Conservation (phyloP, 441 rosid species). For the Adansonia madagascariensis region DNA sequence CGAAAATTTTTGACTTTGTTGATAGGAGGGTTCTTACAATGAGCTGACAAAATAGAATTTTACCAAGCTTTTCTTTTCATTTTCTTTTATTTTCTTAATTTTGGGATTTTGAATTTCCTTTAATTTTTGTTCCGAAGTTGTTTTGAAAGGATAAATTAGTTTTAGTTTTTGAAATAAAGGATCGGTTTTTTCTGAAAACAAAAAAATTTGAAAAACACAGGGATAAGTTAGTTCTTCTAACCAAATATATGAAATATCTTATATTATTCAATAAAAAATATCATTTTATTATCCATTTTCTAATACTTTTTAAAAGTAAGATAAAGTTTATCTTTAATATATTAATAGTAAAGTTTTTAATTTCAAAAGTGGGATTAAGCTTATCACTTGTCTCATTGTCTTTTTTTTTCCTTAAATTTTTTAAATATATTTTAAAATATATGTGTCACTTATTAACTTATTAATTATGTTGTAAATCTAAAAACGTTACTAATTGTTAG, state of each 20-base stretch:
- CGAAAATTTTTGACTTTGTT: not conserved
- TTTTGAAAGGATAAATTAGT: not conserved
- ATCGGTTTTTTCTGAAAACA: too few species aligned
- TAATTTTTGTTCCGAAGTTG: not conserved
- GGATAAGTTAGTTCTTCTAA: not conserved
- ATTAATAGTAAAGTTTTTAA: too few species aligned
- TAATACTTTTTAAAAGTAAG: too few species aligned
- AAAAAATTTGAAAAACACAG: not conserved
- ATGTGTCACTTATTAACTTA: too few species aligned
- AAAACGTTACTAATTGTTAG: too few species aligned
- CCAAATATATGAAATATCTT: not conserved
- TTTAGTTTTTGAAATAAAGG: not conserved
- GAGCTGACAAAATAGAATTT: not conserved
- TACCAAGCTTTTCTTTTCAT: not conserved
- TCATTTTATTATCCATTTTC: not conserved
- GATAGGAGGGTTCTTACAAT: not conserved
- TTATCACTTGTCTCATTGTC: too few species aligned
- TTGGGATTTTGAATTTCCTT: too few species aligned
- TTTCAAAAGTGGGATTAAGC: too few species aligned
- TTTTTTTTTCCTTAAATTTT: too few species aligned
- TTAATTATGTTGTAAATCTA: too few species aligned
- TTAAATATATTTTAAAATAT: too few species aligned
- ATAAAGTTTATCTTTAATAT: too few species aligned
- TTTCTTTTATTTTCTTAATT: not conserved
- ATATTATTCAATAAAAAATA: not conserved